These are phyloP conservation scores for Sporisorium reilianum DNA, from an alignment of 1,284 basidiomycete genomes.

Conservation along the genomic window DNA sequence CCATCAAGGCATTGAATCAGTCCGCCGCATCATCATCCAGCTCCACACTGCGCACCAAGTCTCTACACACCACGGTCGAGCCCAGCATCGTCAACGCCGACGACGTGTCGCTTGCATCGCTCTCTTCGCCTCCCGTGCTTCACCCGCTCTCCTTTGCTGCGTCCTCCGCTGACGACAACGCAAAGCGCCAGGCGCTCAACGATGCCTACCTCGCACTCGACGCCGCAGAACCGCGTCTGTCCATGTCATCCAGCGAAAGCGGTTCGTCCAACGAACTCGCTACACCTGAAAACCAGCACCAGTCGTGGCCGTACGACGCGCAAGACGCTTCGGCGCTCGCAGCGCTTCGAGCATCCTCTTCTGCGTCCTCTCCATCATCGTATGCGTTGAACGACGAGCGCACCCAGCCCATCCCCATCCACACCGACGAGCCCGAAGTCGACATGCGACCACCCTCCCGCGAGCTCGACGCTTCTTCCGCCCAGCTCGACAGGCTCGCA, in stretches of 20 bases:
- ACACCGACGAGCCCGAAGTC: not conserved
- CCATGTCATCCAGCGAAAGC: constrained; percentile 54
- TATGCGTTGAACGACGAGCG: constrained; percentile 5
- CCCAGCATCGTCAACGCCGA: constrained; percentile 2
- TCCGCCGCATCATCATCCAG: not conserved
- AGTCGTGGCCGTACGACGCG: constrained; percentile 31
- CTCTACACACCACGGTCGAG: constrained; percentile 2
- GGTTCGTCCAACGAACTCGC: constrained; percentile 44
- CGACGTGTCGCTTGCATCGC: constrained; percentile 4
- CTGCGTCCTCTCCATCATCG: not conserved
- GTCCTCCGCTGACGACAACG: not conserved
- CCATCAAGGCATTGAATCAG: constrained; percentile 28
- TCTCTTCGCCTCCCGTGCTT: constrained; percentile 25
- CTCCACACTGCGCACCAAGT: not conserved
- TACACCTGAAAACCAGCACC: constrained; percentile 48
- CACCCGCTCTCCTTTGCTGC: constrained; percentile 19
- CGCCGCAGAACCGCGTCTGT: constrained; percentile 46
- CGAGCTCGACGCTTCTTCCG: constrained; percentile 9
- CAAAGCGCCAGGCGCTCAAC: not conserved
- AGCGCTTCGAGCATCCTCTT: constrained; percentile 14
- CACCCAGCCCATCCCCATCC: constrained; percentile 3
- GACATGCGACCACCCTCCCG: constrained; percentile 17
- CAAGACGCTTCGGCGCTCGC: constrained; percentile 13
- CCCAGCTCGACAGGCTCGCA: constrained; percentile 24
- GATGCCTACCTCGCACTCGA: constrained; percentile 9